phyloP scores from a whole-genome alignment of 805 yeast genomes.

The Saccharomycopsis guyanensis region DNA sequence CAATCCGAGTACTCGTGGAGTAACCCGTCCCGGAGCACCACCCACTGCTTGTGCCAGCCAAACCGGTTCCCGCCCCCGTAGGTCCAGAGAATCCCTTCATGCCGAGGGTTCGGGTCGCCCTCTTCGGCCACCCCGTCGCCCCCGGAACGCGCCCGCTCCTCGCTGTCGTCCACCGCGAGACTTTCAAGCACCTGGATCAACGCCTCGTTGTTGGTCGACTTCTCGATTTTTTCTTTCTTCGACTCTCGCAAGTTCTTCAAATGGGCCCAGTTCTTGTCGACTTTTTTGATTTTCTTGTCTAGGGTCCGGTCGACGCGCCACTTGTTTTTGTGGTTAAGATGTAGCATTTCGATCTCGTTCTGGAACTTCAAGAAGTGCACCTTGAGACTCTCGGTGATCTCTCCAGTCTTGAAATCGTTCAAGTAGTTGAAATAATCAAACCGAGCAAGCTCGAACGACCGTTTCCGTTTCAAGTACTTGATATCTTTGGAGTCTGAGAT shows the following conservation, averaged over 20 bases:
- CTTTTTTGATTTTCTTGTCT: not conserved
- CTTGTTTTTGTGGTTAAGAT: not conserved
- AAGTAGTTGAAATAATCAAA: slow-evolving; percentile 40
- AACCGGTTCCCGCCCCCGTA: slow-evolving; percentile 53
- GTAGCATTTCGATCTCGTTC: slow-evolving; percentile 10
- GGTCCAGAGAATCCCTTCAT: slow-evolving; percentile 46
- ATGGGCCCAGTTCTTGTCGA: not conserved
- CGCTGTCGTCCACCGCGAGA: not conserved
- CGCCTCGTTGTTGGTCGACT: slow-evolving; percentile 3
- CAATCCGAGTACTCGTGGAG: slow-evolving; percentile 71
- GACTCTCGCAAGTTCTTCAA: not conserved
- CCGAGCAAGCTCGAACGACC: slow-evolving; percentile 36
- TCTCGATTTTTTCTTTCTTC: not conserved
- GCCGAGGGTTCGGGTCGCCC: not conserved
- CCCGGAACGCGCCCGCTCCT: not conserved
- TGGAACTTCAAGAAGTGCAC: slow-evolving; percentile 7
- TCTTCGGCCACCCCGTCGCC: not conserved
- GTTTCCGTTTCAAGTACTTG: slow-evolving; percentile 31
- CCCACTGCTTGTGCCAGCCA: slow-evolving; percentile 90
- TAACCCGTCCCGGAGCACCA: slow-evolving; percentile 60
- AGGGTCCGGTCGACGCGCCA: not conserved
- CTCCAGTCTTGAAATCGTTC: slow-evolving; percentile 25
- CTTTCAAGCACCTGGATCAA: not conserved
- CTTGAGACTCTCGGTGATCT: slow-evolving; percentile 10
- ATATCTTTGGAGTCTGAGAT: slow-evolving; percentile 26